Evolutionary conservation across 2,329 filamentous ascomycete species (phyloP), one percentile per base, ranked within the genome.

Genomic region (Xylaria sp.): DNA sequence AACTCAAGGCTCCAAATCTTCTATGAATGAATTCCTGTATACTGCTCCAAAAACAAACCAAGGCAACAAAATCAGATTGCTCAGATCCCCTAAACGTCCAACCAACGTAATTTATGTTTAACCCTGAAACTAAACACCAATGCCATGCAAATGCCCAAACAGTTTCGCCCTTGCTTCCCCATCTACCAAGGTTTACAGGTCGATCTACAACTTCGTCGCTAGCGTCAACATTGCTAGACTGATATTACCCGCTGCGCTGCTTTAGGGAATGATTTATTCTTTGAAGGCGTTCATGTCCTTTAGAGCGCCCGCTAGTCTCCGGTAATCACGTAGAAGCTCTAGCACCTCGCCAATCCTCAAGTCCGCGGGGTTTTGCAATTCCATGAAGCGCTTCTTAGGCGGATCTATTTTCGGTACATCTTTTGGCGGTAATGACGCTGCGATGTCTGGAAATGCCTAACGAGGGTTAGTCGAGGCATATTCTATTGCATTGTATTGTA

Each of bases 341-440:
- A 91, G 81, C 21, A 95, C 89, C 75, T 95, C 93, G n/a, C 89
- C 87, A 29, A 95, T 82, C 64, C 85, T 89, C 32, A 95, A 82
- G 55, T 95, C 92, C 0, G 86, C 86, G 0, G 90, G 90, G 76
- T 90, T 90, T 74, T 91, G 85, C 65, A 91, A 79, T 73, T 93
- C 90, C 82, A 94, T 86, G 78, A 94, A 94, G 60, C 90, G 87
- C 78, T 90, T 87, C 71, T 91, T 90, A 0, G 92, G 92, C 29
- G 91, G 91, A 6, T 87, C 83, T 40, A 91, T 83, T 77, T 87
- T 89, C 16, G 83, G 82, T 1, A 77, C 74, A 62, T 86, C 83
- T 73, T 88, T 89, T 3, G 87, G 85, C 16, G 87, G 87, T 1
- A 89, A 79, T 1, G 82, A 80, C 12, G 83, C 79, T 1, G 87